These are phyloP conservation scores for Boletus rubroflammeus DNA, from an alignment of 768 basidiomycete genomes.

Conservation along the genomic window DNA sequence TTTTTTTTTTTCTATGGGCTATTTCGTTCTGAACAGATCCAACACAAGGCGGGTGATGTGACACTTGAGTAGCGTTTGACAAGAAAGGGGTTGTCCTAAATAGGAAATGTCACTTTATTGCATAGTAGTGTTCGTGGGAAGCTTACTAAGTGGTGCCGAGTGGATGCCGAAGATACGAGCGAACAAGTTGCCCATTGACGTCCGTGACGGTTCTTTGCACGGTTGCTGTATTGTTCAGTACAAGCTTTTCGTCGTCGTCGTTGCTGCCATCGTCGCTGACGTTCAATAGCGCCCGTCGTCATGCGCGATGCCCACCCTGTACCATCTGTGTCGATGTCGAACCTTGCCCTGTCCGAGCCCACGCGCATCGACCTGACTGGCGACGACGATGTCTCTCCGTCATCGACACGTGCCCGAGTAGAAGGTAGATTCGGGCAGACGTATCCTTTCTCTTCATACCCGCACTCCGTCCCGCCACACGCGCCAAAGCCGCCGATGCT, in stretches of 20 bases:
- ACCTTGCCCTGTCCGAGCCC: slow-evolving; percentile 38
- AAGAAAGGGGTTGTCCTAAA: slow-evolving; percentile 12
- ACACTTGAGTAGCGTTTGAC: neutral
- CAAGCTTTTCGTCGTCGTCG: neutral
- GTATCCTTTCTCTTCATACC: slow-evolving; percentile 23
- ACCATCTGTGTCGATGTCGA: slow-evolving; percentile 35
- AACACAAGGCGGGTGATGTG: slow-evolving; percentile 19
- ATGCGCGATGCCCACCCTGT: slow-evolving; percentile 29
- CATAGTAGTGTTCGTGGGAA: slow-evolving; percentile 17
- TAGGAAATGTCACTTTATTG: slow-evolving; percentile 15
- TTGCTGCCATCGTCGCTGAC: neutral
- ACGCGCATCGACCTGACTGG: slow-evolving; percentile 68
- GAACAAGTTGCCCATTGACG: slow-evolving; percentile 14
- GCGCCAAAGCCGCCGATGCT: slow-evolving; percentile 26
- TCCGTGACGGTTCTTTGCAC: slow-evolving; percentile 19
- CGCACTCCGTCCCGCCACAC: slow-evolving; percentile 22
- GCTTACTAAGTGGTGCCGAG: slow-evolving; percentile 25
- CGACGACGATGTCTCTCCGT: slow-evolving; percentile 54
- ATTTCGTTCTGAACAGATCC: neutral
- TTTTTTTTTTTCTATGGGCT: neutral
- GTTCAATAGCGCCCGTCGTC: slow-evolving; percentile 5
- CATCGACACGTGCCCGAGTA: slow-evolving; percentile 30
- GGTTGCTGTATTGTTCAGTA: neutral
- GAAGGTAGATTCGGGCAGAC: slow-evolving; percentile 38
- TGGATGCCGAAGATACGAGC: slow-evolving; percentile 27